Base-by-base conservation (phyloP, 1,284 basidiomycete species). In the Ustilago trichophora region DNA sequence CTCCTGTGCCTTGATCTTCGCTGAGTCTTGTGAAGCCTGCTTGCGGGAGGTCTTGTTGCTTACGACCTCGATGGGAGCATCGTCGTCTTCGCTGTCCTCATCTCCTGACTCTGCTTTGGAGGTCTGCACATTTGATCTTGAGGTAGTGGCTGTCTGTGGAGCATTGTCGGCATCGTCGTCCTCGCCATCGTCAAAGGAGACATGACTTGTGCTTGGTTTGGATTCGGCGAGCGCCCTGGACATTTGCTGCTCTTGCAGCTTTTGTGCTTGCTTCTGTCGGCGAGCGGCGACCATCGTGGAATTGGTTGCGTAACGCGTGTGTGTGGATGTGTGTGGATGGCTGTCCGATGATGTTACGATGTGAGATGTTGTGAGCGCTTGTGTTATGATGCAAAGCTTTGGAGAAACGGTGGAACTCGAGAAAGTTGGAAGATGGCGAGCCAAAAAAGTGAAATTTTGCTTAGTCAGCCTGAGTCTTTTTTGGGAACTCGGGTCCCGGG, bases 21-120 rank as follows among this genome's bases (percentile, higher is more conserved):
- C 47, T n/a, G 44, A 35, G 16, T 57, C 54, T 19, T 50, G 56
- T 18, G 50, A 29, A 11, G 51, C 59, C 34, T 62, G 50, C 47
- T 64, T 57, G 16, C 60, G 57, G 11, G 53, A 60, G 19, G 38
- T 48, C 45, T 66, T 70, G 54, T 57, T 70, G 62, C 67, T 70
- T 19, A 70, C 67, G n/a, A 56, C 65, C 26, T 72, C 70, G 16
- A 68, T 58, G 15, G 70, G 59, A 6, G 36, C 70, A 12, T 72
- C 70, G 19, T 69, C 65, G 25, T 65, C 65, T 16, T 65, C 52
- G 22, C 26, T 33, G 27, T 42, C 60, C 0, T 59, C 46, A 6
- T 49, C 32, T 4, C 25, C 12, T 8, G 21, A 7, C n/a, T n/a
- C n/a, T n/a, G n/a, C n/a, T n/a, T n/a, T n/a, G n/a, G n/a, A n/a